A percentile compares a stretch with the other conserved stretches of the same genome.
Conservation (phyloP, 108 stramenopile species). For the Fistulifera pelliculosa region DNA sequence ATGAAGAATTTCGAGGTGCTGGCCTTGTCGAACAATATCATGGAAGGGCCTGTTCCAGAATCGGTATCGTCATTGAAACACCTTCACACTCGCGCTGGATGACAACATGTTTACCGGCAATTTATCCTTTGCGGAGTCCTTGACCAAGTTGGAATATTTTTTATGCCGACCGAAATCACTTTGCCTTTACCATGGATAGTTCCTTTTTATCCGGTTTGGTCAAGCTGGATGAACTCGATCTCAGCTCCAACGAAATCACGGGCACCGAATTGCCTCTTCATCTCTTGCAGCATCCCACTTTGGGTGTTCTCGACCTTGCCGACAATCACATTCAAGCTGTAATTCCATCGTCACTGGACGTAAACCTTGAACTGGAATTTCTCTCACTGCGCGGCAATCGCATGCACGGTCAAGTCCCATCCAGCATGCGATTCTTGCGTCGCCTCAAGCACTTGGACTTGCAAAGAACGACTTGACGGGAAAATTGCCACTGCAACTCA, state of each 20-base stretch:
- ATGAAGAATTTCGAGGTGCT: slow-evolving; percentile 23
- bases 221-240: slow-evolving; percentile 21
- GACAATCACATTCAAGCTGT: slow-evolving; percentile 10
- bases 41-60: slow-evolving; percentile 18
- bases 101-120: slow-evolving; percentile 27
- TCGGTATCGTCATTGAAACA: slow-evolving; percentile 5
- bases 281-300: slow-evolving; percentile 4
- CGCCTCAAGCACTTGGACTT: slow-evolving; percentile 24
- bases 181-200: slow-evolving; percentile 13
- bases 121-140: not conserved
- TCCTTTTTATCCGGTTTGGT: slow-evolving; percentile 11
- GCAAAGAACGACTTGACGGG: slow-evolving; percentile 18
- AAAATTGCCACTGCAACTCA: slow-evolving; percentile 16
- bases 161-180: slow-evolving; percentile 23
- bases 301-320: slow-evolving; percentile 16
- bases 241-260: slow-evolving; percentile 20
- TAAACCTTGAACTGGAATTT: slow-evolving; percentile 20
- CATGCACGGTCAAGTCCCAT: slow-evolving; percentile 11
- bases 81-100: slow-evolving; percentile 28
- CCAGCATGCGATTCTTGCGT: slow-evolving; percentile 4
- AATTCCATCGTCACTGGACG: slow-evolving; percentile 17
- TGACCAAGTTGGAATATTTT: slow-evolving; percentile 20
- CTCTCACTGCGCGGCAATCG: slow-evolving; percentile 12
- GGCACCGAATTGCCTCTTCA: slow-evolving; percentile 2
- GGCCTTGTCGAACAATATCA: slow-evolving; percentile 30